A percentile compares a stretch with the other conserved stretches of the same genome.
These are phyloP conservation scores for Streptanthus diversifolius DNA, from an alignment of 345 rosid species.

Conservation along the genomic window DNA sequence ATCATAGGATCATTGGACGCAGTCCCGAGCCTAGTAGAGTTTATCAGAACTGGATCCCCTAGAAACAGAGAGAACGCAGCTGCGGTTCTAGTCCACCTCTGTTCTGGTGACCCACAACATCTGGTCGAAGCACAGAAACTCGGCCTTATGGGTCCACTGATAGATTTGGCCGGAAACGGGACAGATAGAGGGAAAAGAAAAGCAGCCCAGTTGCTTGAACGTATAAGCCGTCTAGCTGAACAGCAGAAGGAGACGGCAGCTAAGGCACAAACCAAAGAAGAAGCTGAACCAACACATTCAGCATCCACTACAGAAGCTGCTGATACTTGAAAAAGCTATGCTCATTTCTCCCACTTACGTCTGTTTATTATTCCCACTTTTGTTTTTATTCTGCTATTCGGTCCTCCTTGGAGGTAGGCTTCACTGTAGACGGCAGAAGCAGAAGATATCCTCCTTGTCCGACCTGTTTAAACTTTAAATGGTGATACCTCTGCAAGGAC, in stretches of 20 bases:
- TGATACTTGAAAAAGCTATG: conserved; percentile 36
- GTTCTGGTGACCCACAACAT: conserved; percentile 68
- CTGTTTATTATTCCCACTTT: conserved; percentile 19
- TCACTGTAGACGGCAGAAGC: conserved; percentile 21
- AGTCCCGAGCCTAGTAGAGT: conserved; percentile 65
- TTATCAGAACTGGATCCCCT: conserved; percentile 66
- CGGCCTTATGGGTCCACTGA: conserved; percentile 69
- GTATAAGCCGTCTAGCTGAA: conserved; percentile 65
- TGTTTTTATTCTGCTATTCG: not conserved
- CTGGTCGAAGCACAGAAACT: conserved; percentile 73
- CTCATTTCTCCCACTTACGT: conserved; percentile 1
- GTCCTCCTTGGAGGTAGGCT: conserved; percentile 15
- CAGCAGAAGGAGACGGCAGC: conserved; percentile 59
- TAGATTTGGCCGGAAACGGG: conserved; percentile 80
- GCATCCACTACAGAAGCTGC: conserved; percentile 39
- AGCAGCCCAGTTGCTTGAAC: conserved; percentile 86
- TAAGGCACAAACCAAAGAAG: conserved; percentile 32
- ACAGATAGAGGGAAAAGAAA: conserved; percentile 93
- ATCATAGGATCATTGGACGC: conserved; percentile 70
- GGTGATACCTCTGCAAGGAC: conserved; percentile 28
- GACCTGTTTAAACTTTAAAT: conserved; percentile 24
- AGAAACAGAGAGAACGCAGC: conserved; percentile 79
- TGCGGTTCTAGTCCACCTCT: conserved; percentile 83
- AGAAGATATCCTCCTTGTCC: conserved; percentile 21
- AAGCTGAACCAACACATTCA: conserved; percentile 39